Conservation (phyloP, 768 basidiomycete species). For the Calocybe indica region DNA sequence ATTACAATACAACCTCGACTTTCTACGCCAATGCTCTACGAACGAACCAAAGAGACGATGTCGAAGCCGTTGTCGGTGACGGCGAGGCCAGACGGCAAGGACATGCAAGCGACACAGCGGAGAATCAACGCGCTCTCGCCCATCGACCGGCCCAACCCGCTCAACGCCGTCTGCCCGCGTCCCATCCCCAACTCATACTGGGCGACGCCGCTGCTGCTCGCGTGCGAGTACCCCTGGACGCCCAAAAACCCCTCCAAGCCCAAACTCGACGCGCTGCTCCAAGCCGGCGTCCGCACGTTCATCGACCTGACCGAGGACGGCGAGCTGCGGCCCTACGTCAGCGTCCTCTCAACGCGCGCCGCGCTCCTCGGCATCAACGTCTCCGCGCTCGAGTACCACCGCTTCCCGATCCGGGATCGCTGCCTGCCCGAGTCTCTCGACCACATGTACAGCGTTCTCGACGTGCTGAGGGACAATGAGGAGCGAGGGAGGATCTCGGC, state of each 20-base stretch:
- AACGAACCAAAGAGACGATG: background rate
- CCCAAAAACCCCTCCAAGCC: constrained; percentile 51
- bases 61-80: background rate
- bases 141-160: constrained; percentile 10
- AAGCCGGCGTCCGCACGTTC: constrained; percentile 72
- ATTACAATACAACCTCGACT: too few species aligned
- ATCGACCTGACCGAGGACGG: constrained; percentile 82
- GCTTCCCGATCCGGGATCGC: constrained; percentile 74
- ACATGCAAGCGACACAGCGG: constrained; percentile 12
- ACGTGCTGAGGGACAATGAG: constrained; percentile 56
- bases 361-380: constrained; percentile 49
- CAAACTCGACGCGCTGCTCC: constrained; percentile 69
- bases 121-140: constrained; percentile 13
- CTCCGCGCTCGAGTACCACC: constrained; percentile 61
- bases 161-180: constrained; percentile 26
- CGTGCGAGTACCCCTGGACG: constrained; percentile 79
- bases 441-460: constrained; percentile 54
- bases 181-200: constrained; percentile 86
- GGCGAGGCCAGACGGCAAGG: background rate
- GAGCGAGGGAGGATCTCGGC: constrained; percentile 54
- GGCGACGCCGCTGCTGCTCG: constrained; percentile 67
- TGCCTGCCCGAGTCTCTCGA: constrained; percentile 54
- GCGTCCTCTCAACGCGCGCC: constrained; percentile 48
- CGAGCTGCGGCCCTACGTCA: constrained; percentile 63
- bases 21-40: too few species aligned